Evolutionary conservation across 306 rosid species (phyloP).

Genomic region (Ormosia emarginata): DNA sequence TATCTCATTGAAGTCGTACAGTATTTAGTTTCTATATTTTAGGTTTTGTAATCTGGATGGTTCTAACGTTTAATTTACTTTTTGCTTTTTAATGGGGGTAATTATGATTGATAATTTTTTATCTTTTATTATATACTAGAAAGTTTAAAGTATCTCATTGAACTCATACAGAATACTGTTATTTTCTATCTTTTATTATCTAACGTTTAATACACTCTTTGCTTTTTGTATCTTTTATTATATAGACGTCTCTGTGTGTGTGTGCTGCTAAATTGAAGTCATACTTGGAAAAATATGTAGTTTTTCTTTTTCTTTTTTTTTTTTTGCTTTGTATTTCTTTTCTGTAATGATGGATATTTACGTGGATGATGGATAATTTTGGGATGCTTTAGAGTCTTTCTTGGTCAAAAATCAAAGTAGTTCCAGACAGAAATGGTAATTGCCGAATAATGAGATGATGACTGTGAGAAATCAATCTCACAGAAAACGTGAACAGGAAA

Average conservation of each 20-base stretch:
- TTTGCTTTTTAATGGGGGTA: not conserved
- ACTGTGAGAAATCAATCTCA: not conserved
- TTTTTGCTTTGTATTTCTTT: not conserved
- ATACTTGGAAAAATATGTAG: not conserved
- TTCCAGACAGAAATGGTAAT: not conserved
- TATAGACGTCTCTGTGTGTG: too few species aligned
- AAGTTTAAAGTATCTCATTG: too few species aligned
- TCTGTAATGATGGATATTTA: not conserved
- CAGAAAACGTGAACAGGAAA: too few species aligned
- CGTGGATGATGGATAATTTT: not conserved
- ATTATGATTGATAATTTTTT: not conserved
- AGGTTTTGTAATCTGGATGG: not conserved
- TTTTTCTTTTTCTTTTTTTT: not conserved
- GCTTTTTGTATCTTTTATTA: too few species aligned
- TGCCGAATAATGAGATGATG: not conserved
- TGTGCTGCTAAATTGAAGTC: not conserved
- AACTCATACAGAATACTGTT: too few species aligned
- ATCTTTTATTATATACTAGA: too few species aligned
- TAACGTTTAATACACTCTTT: too few species aligned
- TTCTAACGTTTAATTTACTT: not conserved
- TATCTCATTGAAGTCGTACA: too few species aligned
- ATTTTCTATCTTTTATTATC: too few species aligned
- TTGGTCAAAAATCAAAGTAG: not conserved
- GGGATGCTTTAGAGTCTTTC: not conserved
- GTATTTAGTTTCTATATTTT: not conserved